These are phyloP conservation scores for Falciphora oryzae DNA, from an alignment of 2,329 filamentous ascomycete genomes.

Conservation along the genomic window DNA sequence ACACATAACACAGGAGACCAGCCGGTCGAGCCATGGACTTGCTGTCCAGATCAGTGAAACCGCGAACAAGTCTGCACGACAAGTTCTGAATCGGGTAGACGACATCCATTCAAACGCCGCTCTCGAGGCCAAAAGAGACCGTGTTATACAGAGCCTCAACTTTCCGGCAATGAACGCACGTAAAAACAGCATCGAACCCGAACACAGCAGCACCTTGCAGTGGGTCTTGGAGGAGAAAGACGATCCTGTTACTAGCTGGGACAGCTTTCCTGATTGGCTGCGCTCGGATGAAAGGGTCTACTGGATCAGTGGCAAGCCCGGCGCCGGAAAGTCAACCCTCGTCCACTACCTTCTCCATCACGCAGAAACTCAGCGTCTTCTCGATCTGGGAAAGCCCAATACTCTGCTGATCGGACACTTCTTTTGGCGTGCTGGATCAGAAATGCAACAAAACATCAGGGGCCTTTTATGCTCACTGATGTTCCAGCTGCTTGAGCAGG, in stretches of 20 bases:
- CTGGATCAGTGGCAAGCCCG: conserved; percentile 28
- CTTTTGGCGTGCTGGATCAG: neutral
- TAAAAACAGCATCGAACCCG: too few relatives aligned
- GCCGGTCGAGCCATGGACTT: too few relatives aligned
- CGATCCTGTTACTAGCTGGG: neutral
- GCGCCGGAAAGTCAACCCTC: conserved; percentile 27
- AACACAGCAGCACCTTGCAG: too few relatives aligned
- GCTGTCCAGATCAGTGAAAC: too few relatives aligned
- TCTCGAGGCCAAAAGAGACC: too few relatives aligned
- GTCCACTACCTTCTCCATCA: conserved; percentile 22
- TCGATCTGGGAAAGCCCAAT: neutral
- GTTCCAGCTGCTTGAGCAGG: neutral
- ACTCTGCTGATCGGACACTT: neutral
- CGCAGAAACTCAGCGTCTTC: neutral
- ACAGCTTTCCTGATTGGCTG: conserved; percentile 5
- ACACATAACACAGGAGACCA: too few relatives aligned
- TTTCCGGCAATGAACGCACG: too few relatives aligned
- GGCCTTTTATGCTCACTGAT: neutral
- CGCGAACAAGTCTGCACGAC: too few relatives aligned
- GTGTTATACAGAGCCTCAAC: too few relatives aligned
- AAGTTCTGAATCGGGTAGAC: too few relatives aligned
- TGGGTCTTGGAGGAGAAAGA: too few relatives aligned
- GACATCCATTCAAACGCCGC: too few relatives aligned
- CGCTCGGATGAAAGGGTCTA: conserved; percentile 13
- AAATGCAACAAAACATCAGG: conserved; percentile 2